Conservation (phyloP, 2,329 filamentous ascomycete species). For the Lachnellula occidentalis region DNA sequence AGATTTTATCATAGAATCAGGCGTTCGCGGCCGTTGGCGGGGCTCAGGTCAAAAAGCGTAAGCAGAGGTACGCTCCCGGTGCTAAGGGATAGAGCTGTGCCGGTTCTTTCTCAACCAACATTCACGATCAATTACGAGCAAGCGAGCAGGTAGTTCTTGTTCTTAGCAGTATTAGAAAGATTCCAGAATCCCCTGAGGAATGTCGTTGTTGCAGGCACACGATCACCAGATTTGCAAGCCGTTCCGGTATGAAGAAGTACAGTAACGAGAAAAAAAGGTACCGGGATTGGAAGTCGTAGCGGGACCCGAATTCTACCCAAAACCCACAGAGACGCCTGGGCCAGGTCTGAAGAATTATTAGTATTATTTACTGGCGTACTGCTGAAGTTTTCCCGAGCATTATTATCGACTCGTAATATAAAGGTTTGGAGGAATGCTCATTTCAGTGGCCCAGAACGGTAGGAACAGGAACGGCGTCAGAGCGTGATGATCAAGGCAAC, state of each 20-base stretch:
- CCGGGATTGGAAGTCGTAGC: constrained; percentile 20
- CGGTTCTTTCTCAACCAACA: background rate
- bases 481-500: constrained; percentile 4
- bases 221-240: constrained; percentile 7
- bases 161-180: background rate
- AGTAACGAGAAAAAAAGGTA: constrained; percentile 16
- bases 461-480: constrained; percentile 5
- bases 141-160: background rate
- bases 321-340: constrained; percentile 10
- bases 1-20: constrained; percentile 3
- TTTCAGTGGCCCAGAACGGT: constrained; percentile 9
- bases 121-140: background rate
- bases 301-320: constrained; percentile 11
- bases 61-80: background rate
- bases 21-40: constrained; percentile 4
- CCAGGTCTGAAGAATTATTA: constrained; percentile 7
- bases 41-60: background rate
- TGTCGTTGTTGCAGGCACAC: constrained; percentile 14
- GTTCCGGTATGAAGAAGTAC: constrained; percentile 16
- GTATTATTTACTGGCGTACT: background rate
- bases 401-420: constrained; percentile 3
- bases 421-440: constrained; percentile 19
- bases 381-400: background rate
- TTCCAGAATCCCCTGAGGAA: constrained; percentile 2
- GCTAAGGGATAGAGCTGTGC: background rate